Percentiles rank a stretch among this genome's conserved stretches.
Evolutionary conservation across 345 rosid genomes (phyloP).

Genomic region (Clarkia xantiana): DNA sequence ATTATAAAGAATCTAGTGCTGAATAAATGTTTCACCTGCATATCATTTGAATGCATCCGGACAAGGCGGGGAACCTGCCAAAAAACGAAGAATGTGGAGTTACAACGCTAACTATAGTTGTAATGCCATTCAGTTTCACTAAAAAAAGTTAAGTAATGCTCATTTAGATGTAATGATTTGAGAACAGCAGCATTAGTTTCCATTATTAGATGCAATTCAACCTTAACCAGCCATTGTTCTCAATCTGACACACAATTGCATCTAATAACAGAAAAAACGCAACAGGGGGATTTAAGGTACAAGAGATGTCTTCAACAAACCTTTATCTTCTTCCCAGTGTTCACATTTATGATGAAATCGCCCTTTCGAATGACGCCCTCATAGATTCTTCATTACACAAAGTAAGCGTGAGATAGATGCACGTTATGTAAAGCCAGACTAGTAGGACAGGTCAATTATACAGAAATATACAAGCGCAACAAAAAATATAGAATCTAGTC

Average conservation of each 20-base stretch:
- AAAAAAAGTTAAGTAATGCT: background rate
- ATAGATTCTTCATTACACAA: conserved; percentile 47
- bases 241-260: background rate
- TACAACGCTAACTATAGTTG: background rate
- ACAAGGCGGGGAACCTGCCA: conserved; percentile 84
- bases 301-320: conserved; percentile 20
- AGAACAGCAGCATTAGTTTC: too few species aligned
- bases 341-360: conserved; percentile 69
- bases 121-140: background rate
- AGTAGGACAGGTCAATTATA: background rate
- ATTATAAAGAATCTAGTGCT: background rate
- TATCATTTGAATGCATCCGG: conserved; percentile 93
- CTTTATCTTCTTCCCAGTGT: conserved; percentile 93
- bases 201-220: background rate
- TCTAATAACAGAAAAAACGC: background rate
- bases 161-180: too few species aligned
- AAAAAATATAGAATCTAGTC: background rate
- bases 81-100: background rate
- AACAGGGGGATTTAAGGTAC: background rate
- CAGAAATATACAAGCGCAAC: background rate
- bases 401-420: conserved; percentile 8
- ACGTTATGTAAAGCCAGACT: background rate
- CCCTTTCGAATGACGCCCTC: conserved; percentile 96
- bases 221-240: background rate
- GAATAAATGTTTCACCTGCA: conserved; percentile 49